These are phyloP conservation scores for Alnus glutinosa DNA, from an alignment of 306 rosid species.

Conservation along the genomic window DNA sequence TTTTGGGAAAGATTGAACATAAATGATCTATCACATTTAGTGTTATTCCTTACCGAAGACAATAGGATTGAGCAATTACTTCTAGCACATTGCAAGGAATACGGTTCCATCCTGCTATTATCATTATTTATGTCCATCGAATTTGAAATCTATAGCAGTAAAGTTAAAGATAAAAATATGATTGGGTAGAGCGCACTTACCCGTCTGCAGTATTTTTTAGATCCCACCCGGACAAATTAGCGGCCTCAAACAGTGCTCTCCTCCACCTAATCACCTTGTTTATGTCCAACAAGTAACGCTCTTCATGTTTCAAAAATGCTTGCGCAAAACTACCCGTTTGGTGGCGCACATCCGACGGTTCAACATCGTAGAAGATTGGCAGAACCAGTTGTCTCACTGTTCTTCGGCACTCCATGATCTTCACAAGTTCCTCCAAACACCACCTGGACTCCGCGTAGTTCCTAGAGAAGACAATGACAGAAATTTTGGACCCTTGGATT, in stretches of 20 bases:
- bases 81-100: too few relatives aligned
- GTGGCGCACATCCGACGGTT: constrained; percentile 15
- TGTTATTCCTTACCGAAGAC: too few relatives aligned
- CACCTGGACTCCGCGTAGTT: constrained; percentile 7
- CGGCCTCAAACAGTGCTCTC: constrained; percentile 17
- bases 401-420: constrained; percentile 1
- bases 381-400: constrained; percentile 5
- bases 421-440: constrained; percentile 24
- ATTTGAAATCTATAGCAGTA: too few relatives aligned
- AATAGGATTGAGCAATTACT: too few relatives aligned
- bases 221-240: constrained; percentile 22
- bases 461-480: constrained; percentile 4
- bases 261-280: background rate
- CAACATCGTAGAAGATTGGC: constrained; percentile 12
- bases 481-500: background rate
- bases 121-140: too few relatives aligned
- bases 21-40: too few relatives aligned
- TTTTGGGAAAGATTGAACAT: too few relatives aligned
- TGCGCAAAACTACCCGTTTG: background rate
- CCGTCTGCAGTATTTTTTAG: constrained; percentile 9
- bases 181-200: background rate
- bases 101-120: too few relatives aligned
- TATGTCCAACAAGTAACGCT: too few relatives aligned
- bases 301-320: background rate
- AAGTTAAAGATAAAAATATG: too few relatives aligned